A percentile compares a stretch with the other conserved stretches of the same genome.
These are phyloP conservation scores for Ballota nigra DNA, from an alignment of 257 asterid species.

Conservation along the genomic window DNA sequence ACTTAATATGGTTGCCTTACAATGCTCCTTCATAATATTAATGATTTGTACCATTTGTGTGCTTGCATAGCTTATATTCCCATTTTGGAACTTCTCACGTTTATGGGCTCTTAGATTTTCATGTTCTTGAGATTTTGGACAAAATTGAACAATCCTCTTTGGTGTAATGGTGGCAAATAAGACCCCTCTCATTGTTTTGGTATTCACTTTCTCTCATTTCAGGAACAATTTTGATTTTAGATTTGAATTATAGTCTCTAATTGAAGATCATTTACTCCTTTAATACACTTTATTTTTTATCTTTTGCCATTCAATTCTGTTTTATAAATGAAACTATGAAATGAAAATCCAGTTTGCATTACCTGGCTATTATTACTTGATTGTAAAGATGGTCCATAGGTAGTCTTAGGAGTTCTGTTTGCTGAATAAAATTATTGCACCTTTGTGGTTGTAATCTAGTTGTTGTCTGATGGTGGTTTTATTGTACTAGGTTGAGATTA, in stretches of 20 bases:
- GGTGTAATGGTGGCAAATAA: not conserved
- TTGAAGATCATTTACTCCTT: not conserved
- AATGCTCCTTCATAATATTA: not conserved
- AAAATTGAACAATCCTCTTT: not conserved
- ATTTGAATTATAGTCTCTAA: not conserved
- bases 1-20: not conserved
- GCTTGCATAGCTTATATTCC: not conserved
- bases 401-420: not conserved
- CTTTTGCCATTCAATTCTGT: not conserved
- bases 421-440: not conserved
- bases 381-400: not conserved
- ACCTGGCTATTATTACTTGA: not conserved
- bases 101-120: not conserved
- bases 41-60: not conserved
- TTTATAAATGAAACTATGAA: not conserved
- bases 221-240: not conserved
- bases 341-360: not conserved
- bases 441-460: not conserved
- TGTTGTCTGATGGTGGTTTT: conserved; percentile 25
- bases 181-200: not conserved
- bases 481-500: conserved; percentile 56
- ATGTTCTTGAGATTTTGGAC: not conserved
- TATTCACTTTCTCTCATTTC: no score
- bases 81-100: not conserved
- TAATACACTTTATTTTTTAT: not conserved